Evolutionary conservation across 1,284 basidiomycete species (phyloP).

Genomic region (Salmacisia buchloeana): DNA sequence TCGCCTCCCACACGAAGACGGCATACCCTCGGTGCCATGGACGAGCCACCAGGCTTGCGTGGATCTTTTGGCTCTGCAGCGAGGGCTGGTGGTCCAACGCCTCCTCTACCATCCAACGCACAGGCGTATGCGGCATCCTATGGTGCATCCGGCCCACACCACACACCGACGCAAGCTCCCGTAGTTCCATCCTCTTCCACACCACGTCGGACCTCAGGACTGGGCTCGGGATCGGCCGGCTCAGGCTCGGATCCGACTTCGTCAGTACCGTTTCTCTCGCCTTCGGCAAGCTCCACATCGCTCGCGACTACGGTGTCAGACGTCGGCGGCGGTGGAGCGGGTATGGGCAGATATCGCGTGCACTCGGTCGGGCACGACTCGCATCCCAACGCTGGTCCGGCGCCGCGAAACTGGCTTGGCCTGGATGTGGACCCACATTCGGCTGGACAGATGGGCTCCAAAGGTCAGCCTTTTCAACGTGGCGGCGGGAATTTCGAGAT

Average conservation of each 20-base stretch:
- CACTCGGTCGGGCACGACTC: background rate
- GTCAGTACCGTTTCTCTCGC: background rate
- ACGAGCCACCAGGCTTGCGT: background rate
- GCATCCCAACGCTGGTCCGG: background rate
- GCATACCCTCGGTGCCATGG: constrained; percentile 7
- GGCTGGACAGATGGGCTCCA: background rate
- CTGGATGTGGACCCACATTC: background rate
- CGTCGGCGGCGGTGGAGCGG: background rate
- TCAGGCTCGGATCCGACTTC: constrained; percentile 5
- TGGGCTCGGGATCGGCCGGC: background rate
- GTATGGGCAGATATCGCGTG: background rate
- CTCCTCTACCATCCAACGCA: background rate
- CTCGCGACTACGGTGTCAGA: constrained; percentile 1
- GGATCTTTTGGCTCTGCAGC: background rate
- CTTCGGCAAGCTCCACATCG: background rate
- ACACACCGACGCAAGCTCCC: background rate
- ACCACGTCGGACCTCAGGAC: background rate
- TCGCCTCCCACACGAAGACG: background rate
- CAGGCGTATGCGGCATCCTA: background rate
- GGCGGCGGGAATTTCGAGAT: background rate
- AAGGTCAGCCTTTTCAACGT: background rate
- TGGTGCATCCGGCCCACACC: background rate
- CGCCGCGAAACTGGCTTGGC: constrained; percentile 3
- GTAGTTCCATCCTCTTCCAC: background rate
- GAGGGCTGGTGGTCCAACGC: background rate